A percentile compares a stretch with the other conserved stretches of the same genome.
Conservation (phyloP, 768 basidiomycete genomes). For the Leccinum ochraceum region DNA sequence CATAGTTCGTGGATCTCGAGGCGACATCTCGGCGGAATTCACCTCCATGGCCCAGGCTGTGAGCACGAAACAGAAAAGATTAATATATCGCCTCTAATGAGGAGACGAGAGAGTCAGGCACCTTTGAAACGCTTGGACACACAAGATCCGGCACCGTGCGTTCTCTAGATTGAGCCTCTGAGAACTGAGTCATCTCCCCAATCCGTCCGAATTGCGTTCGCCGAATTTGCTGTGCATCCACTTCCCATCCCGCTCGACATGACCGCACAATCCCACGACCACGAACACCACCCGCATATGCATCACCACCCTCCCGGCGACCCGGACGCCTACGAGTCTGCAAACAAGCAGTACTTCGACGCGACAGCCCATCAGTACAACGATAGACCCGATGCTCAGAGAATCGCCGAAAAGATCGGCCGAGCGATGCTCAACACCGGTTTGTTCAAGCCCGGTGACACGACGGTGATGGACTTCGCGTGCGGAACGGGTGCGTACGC, state of each 20-base stretch:
- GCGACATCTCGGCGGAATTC: neutral
- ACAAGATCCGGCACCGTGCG: too few relatives aligned
- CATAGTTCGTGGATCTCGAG: neutral
- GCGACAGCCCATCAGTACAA: constrained; percentile 27
- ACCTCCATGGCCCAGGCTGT: neutral
- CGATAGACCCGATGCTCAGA: constrained; percentile 18
- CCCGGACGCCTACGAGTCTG: constrained; percentile 18
- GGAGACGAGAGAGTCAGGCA: neutral
- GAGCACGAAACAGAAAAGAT: neutral
- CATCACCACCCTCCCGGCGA: neutral
- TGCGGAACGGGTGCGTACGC: constrained; percentile 60
- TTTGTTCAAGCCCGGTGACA: constrained; percentile 54
- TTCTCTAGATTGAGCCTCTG: too few relatives aligned
- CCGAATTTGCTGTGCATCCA: neutral
- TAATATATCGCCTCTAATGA: neutral
- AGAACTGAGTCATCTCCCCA: neutral
- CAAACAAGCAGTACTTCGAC: constrained; percentile 31
- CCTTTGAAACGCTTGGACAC: neutral
- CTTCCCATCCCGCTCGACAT: neutral
- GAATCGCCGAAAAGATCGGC: constrained; percentile 25
- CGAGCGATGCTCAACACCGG: constrained; percentile 37
- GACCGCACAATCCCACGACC: neutral
- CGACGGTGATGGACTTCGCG: constrained; percentile 70
- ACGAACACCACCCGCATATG: neutral
- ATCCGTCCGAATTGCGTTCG: neutral